These are phyloP conservation scores for Bertia moriformis DNA, from an alignment of 2,329 filamentous ascomycete species.

Conservation along the genomic window DNA sequence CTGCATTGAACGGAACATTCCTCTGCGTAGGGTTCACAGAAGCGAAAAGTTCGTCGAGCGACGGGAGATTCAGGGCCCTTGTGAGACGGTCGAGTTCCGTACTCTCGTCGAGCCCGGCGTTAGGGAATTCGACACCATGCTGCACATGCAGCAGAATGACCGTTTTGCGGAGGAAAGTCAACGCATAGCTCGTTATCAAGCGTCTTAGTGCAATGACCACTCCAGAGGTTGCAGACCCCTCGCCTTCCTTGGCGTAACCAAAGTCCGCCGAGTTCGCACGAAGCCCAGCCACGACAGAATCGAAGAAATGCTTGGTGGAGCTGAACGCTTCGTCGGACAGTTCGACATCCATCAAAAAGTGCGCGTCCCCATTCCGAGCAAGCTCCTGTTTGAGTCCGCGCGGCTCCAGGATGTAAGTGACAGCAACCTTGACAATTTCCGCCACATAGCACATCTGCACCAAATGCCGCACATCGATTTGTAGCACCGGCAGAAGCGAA, in stretches of 20 bases:
- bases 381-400: constrained; percentile 23
- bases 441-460: constrained; percentile 77
- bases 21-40: constrained; percentile 31
- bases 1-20: constrained; percentile 14
- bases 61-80: constrained; percentile 59
- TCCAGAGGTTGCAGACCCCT: neutral
- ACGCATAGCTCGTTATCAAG: constrained; percentile 61
- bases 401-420: constrained; percentile 35
- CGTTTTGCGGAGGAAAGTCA: constrained; percentile 79
- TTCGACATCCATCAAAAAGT: neutral
- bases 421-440: constrained; percentile 70
- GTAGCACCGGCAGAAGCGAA: constrained; percentile 51
- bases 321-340: neutral
- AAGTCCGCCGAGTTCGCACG: neutral
- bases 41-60: constrained; percentile 64
- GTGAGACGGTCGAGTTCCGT: constrained; percentile 74
- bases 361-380: neutral
- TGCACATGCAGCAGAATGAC: constrained; percentile 74
- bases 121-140: constrained; percentile 76
- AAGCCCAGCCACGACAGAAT: neutral
- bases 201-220: neutral
- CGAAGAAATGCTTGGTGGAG: neutral
- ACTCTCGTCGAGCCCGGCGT: constrained; percentile 44
- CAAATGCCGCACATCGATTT: constrained; percentile 64
- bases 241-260: constrained; percentile 1